These are phyloP conservation scores for Calonectria pseudoreteaudii DNA, from an alignment of 2,329 filamentous ascomycete genomes.

Conservation along the genomic window DNA sequence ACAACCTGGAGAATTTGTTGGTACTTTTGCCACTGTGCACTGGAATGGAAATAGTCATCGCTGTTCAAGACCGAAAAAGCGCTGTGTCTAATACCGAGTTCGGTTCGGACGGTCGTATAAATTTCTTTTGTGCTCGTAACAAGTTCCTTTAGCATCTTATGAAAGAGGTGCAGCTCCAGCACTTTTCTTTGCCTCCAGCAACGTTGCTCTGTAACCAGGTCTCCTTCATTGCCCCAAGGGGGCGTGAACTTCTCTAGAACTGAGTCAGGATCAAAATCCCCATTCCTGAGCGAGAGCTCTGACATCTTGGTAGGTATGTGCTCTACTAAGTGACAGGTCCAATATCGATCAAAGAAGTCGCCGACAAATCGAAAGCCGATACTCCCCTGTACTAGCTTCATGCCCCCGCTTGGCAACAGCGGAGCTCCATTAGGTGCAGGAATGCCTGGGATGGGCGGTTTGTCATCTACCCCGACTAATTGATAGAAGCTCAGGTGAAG, in stretches of 20 bases:
- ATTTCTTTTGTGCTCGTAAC: background rate
- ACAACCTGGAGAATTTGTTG: background rate
- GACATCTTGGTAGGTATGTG: background rate
- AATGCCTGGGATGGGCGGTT: background rate
- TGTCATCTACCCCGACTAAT: background rate
- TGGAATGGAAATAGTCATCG: background rate
- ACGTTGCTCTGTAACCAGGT: background rate
- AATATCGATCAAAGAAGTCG: background rate
- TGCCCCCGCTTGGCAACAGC: background rate
- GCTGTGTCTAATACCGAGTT: background rate
- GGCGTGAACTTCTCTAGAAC: background rate
- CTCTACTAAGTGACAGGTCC: background rate
- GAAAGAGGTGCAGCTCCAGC: background rate
- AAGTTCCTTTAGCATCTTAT: background rate
- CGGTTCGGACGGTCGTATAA: background rate
- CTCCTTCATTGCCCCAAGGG: background rate
- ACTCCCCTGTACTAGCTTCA: background rate
- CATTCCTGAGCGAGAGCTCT: background rate
- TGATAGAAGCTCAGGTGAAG: background rate
- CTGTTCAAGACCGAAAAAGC: background rate
- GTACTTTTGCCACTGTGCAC: background rate
- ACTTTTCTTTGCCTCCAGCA: background rate
- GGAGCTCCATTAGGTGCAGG: background rate
- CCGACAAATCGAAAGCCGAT: background rate
- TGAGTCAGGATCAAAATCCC: background rate